These are phyloP conservation scores for Diaporthe longicolla DNA, from an alignment of 2,329 filamentous ascomycete species.

Conservation along the genomic window DNA sequence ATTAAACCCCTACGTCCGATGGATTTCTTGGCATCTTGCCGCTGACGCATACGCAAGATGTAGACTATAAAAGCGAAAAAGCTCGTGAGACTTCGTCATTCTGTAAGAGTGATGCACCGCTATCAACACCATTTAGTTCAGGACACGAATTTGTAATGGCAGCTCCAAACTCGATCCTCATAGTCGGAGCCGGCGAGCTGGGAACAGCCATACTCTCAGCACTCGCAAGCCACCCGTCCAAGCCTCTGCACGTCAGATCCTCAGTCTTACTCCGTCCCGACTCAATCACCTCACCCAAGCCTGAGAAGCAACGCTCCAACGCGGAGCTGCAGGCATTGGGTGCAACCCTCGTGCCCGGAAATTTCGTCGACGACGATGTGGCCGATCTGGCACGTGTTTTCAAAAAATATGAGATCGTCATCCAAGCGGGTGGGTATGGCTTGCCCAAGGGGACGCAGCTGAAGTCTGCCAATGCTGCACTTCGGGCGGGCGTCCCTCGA, in stretches of 20 bases:
- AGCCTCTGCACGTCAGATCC: constrained; percentile 53
- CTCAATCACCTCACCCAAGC: constrained; percentile 57
- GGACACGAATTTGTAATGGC: background rate
- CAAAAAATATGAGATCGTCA: constrained; percentile 64
- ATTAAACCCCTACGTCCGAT: constrained; percentile 12
- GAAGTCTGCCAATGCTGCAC: constrained; percentile 69
- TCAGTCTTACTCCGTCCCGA: constrained; percentile 68
- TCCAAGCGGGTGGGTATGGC: constrained; percentile 74
- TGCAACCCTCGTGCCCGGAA: constrained; percentile 59
- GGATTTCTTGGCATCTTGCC: background rate
- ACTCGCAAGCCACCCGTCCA: constrained; percentile 62
- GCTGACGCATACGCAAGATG: background rate
- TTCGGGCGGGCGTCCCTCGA: constrained; percentile 63
- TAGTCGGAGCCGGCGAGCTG: constrained; percentile 78
- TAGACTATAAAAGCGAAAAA: background rate
- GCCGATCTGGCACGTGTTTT: constrained; percentile 60
- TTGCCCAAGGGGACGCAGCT: constrained; percentile 67
- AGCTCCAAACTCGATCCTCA: constrained; percentile 59
- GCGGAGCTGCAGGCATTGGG: constrained; percentile 54
- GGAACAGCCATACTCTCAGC: constrained; percentile 68
- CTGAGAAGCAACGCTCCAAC: constrained; percentile 54
- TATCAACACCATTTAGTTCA: background rate
- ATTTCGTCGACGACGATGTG: constrained; percentile 57
- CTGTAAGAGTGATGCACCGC: background rate
- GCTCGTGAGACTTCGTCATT: background rate